Conservation (phyloP, 2,329 filamentous ascomycete genomes). For the Neurospora crassa region DNA sequence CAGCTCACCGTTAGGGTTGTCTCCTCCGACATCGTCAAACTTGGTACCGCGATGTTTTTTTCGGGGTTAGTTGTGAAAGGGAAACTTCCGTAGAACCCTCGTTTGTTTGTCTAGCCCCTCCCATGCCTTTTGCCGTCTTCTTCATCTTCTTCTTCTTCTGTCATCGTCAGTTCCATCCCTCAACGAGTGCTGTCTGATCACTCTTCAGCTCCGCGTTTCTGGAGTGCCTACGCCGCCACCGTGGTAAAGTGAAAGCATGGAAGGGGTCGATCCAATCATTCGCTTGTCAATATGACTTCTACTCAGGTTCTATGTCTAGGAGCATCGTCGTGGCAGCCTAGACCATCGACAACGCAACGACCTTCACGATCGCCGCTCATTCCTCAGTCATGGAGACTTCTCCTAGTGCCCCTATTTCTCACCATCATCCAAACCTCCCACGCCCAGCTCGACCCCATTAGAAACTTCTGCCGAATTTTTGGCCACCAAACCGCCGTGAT, state of each 20-base stretch:
- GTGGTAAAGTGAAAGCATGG: not conserved
- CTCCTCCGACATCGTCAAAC: not conserved
- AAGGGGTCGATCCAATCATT: not conserved
- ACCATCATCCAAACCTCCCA: constrained; percentile 1
- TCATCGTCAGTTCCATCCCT: not conserved
- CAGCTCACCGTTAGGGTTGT: not conserved
- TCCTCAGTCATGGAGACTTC: not conserved
- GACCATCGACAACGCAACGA: not conserved
- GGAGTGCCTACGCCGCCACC: not conserved
- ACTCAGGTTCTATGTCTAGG: not conserved
- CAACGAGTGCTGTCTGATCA: not conserved
- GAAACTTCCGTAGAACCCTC: not conserved
- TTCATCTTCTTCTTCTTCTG: not conserved
- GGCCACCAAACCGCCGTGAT: constrained; percentile 53
- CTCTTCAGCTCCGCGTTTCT: not conserved
- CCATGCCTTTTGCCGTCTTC: not conserved
- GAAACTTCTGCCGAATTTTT: constrained; percentile 43
- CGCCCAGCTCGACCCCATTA: constrained; percentile 40
- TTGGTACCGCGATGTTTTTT: not conserved
- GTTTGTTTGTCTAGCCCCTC: not conserved
- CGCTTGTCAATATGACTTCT: not conserved
- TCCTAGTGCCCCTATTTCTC: not conserved
- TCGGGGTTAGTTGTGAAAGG: not conserved
- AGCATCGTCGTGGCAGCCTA: not conserved
- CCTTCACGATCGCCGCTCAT: not conserved